Base-by-base conservation (phyloP, 2,329 filamentous ascomycete genomes). In the Trichoderma lentiforme region DNA sequence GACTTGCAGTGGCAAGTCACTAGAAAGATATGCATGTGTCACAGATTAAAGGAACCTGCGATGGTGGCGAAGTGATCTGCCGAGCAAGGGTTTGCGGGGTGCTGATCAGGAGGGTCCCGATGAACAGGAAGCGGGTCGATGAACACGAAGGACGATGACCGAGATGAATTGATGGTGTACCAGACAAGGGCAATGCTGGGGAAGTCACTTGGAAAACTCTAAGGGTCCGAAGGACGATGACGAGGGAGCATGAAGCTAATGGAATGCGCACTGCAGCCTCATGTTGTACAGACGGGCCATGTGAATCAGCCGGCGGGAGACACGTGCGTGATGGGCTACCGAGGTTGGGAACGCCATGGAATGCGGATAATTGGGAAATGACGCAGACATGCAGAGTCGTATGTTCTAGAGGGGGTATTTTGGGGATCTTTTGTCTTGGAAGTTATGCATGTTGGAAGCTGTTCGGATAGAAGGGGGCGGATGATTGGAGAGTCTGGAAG, bases 11-110 rank as follows among this genome's bases (percentile, higher is more conserved):
- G 24, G 18, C 61, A 30, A 21, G 36, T 30, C 18, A 34, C 26
- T 15, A 11, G 39, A n/a, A 30, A 4, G 2, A 30, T 30, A 21
- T 32, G 61, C 36, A 51, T 51, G 18, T 64, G 39, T n/a, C 26
- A n/a, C 28, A 8, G 32, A 15, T n/a, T 15, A 7, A 57, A 28
- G 28, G 18, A 32, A 26, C 14, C 51, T 28, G 39, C 32, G 51
- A 57, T 28, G 64, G 64, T 57, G 64, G 39, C 56, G 18, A 70
- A 30, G 39, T 21, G 39, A 62, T 62, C 36, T 51, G 34, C 56
- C 28, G 56, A 30, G 57, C 43, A 51, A 51, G 43, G 43, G 61
- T 30, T 26, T 69, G 66, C 66, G 66, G 66, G 66, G 66, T 69
- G 56, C 56, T 51, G 66, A 53, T 69, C 66, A 18, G 56, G 56